These are phyloP conservation scores for Apophysomyces trapeziformis DNA, from an alignment of 371 early-diverging fungal genomes.

Conservation along the genomic window DNA sequence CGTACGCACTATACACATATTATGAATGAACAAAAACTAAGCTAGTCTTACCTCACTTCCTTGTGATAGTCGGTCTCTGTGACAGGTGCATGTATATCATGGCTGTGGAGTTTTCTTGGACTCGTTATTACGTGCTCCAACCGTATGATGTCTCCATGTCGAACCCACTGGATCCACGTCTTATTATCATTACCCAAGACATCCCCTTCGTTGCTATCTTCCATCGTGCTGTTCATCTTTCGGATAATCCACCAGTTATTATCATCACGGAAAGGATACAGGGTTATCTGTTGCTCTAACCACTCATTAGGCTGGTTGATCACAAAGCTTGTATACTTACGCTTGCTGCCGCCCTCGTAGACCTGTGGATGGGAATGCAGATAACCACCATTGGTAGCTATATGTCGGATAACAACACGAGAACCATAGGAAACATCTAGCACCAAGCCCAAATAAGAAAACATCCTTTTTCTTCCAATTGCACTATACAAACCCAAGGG, in stretches of 20 bases:
- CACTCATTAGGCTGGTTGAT: background rate
- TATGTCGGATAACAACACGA: constrained; percentile 75
- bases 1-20: constrained; percentile 54
- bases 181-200: constrained; percentile 30
- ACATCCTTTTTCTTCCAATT: background rate
- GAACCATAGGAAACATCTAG: constrained; percentile 83
- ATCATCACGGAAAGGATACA: constrained; percentile 88
- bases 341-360: constrained; percentile 85
- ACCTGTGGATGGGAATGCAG: constrained; percentile 88
- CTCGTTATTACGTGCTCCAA: constrained; percentile 74
- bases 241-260: constrained; percentile 89
- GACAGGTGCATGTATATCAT: constrained; percentile 72
- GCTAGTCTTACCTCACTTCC: constrained; percentile 68
- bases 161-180: constrained; percentile 52
- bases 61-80: constrained; percentile 91
- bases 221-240: constrained; percentile 52
- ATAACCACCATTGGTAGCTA: constrained; percentile 75
- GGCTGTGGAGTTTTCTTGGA: constrained; percentile 64
- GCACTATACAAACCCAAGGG: constrained; percentile 28
- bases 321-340: constrained; percentile 38
- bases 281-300: constrained; percentile 92
- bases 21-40: background rate
- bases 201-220: constrained; percentile 43
- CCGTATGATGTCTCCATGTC: constrained; percentile 79
- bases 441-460: background rate